Evolutionary conservation across 768 basidiomycete genomes (phyloP).

Genomic region (Phanerochaete sordida): DNA sequence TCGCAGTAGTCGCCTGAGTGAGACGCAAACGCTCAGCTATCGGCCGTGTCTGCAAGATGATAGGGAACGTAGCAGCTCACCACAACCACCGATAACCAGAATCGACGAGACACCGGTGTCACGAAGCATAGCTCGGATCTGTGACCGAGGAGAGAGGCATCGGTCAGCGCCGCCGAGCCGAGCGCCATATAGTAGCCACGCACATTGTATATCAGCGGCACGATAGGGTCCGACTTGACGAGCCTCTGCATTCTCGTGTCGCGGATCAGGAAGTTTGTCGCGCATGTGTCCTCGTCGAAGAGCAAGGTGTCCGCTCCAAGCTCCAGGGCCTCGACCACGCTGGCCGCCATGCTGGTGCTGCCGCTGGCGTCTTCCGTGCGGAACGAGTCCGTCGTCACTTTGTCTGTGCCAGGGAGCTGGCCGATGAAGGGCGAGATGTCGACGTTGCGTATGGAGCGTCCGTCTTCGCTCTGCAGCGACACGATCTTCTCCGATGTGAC

Average conservation of each 20-base stretch:
- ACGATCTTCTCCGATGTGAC: constrained; percentile 9
- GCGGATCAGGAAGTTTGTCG: constrained; percentile 19
- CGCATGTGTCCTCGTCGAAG: constrained; percentile 19
- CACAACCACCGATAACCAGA: constrained; percentile 19
- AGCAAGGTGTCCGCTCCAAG: constrained; percentile 14
- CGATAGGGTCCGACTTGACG: constrained; percentile 15
- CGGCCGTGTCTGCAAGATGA: neutral
- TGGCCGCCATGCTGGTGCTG: constrained; percentile 18
- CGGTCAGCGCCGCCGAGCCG: no score
- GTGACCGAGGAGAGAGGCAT: neutral
- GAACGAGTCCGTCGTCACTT: constrained; percentile 12
- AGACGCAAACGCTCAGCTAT: neutral
- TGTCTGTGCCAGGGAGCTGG: constrained; percentile 11
- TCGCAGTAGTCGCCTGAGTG: constrained; percentile 17
- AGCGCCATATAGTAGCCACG: neutral
- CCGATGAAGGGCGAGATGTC: constrained; percentile 18
- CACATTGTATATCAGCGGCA: constrained; percentile 15
- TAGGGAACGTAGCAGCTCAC: neutral
- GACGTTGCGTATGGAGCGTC: constrained; percentile 15
- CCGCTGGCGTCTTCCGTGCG: constrained; percentile 19
- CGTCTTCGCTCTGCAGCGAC: constrained; percentile 16
- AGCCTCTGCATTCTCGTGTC: constrained; percentile 17
- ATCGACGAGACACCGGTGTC: constrained; percentile 14
- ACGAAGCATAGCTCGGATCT: constrained; percentile 13
- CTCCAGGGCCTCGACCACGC: constrained; percentile 16